These are phyloP conservation scores for Pythium aristosporum DNA, from an alignment of 352 stramenopile species.

Conservation along the genomic window DNA sequence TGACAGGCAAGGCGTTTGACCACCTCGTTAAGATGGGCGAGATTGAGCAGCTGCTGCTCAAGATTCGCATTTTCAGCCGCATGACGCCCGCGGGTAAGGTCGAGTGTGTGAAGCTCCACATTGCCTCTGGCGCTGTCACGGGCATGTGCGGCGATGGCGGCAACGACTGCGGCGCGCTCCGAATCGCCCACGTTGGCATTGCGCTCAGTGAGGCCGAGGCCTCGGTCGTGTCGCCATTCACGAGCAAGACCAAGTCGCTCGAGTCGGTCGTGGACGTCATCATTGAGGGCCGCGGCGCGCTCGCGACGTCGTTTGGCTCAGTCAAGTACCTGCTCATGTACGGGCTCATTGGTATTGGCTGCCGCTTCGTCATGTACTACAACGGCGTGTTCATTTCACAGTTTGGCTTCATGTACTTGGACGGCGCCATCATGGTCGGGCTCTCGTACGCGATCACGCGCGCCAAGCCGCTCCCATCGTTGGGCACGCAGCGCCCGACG, in stretches of 20 bases:
- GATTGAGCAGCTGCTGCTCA: slow-evolving; percentile 54
- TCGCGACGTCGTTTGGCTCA: slow-evolving; percentile 80
- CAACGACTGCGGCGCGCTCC: slow-evolving; percentile 91
- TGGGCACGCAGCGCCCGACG: slow-evolving; percentile 46
- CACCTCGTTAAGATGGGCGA: slow-evolving; percentile 60
- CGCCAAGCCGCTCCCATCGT: slow-evolving; percentile 42
- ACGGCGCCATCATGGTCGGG: slow-evolving; percentile 62
- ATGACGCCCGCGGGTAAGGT: slow-evolving; percentile 76
- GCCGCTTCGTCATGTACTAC: slow-evolving; percentile 54
- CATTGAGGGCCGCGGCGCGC: slow-evolving; percentile 79
- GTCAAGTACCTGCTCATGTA: slow-evolving; percentile 92
- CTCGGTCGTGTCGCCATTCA: slow-evolving; percentile 83
- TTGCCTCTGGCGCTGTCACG: slow-evolving; percentile 57
- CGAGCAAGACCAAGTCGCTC: slow-evolving; percentile 75
- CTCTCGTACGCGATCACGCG: slow-evolving; percentile 74
- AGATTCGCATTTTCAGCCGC: slow-evolving; percentile 79
- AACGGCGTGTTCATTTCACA: slow-evolving; percentile 68
- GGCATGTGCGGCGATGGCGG: slow-evolving; percentile 86
- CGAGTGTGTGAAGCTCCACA: slow-evolving; percentile 56
- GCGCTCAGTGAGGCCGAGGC: slow-evolving; percentile 89
- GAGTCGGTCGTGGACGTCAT: slow-evolving; percentile 80
- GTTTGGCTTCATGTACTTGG: slow-evolving; percentile 66
- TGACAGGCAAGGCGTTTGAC: slow-evolving; percentile 77
- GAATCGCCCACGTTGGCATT: slow-evolving; percentile 90
- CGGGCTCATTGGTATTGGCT: slow-evolving; percentile 30